Base-by-base conservation (phyloP, 1,284 basidiomycete genomes). In the Trametes hirsuta region DNA sequence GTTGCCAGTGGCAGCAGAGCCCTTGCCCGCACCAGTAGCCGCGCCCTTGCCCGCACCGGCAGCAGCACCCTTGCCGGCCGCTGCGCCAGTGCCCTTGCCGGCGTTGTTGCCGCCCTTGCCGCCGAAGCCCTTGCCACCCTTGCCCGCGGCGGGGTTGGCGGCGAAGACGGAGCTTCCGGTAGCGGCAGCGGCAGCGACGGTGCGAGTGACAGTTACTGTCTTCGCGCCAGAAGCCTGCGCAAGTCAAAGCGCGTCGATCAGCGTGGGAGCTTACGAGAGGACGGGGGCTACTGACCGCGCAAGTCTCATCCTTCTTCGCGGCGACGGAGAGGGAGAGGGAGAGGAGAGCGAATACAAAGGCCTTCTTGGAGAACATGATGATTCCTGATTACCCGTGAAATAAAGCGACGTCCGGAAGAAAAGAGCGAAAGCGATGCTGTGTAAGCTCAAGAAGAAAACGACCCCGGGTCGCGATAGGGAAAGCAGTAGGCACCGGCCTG, bases 381-480 rank as follows among this genome's bases (percentile, higher is more conserved):
- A 52, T 47, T 52, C 25, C 49, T 52, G 45, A 58, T 37, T 52
- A 52, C 36, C 48, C 42, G 49, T 50, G 42, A 46, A 34, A 39
- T 36, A 61, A 65, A 57, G 60, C 64, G 55, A 54, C 55, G 66
- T 62, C 66, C 61, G 67, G 65, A 52, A 54, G 35, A 56, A 65
- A 65, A 42, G 63, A 71, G 67, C 57, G 68, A 71, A 71, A 60
- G 66, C 54, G 50, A 58, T 65, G 69, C 68, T 62, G 62, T 66
- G 65, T 60, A 65, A 67, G 69, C 68, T 67, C 62, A 61, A 62
- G 36, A 66, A 59, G 48, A 55, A 68, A 70, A 71, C 71, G 74
- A 75, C 73, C 69, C 74, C 74, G 70, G 75, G 70, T 73, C 74
- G 68, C 67, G 68, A 68, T 58, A 66, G 63, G 68, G 53, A 61